Evolutionary conservation across 345 rosid species (phyloP).

Genomic region (Camelina laxa): DNA sequence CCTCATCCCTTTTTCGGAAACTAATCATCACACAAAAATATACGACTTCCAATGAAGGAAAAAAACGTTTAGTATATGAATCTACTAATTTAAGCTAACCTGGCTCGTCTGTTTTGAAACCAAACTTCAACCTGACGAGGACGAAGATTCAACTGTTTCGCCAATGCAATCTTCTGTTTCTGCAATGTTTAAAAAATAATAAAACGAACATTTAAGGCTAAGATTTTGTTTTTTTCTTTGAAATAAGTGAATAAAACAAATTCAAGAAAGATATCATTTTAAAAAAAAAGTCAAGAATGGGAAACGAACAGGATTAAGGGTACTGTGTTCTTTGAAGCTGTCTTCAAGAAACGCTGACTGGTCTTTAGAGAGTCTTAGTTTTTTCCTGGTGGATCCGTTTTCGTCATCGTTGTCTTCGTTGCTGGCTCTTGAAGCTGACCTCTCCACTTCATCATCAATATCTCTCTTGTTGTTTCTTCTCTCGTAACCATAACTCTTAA

Average conservation of each 20-base stretch:
- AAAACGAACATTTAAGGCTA: neutral
- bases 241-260: neutral
- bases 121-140: conserved; percentile 97
- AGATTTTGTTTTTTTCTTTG: neutral
- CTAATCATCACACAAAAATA: conserved; percentile 33
- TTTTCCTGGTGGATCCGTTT: conserved; percentile 85
- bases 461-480: conserved; percentile 57
- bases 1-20: conserved; percentile 35
- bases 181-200: conserved; percentile 35
- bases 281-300: neutral
- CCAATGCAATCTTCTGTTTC: conserved; percentile 86
- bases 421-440: conserved; percentile 74
- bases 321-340: conserved; percentile 86
- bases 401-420: conserved; percentile 74
- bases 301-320: conserved; percentile 83
- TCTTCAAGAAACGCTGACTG: conserved; percentile 97
- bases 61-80: neutral
- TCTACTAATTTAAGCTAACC: conserved; percentile 48
- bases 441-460: conserved; percentile 52
- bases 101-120: conserved; percentile 98
- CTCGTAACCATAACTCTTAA: conserved; percentile 49
- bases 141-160: conserved; percentile 85
- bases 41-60: neutral
- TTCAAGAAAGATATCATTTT: neutral
- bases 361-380: conserved; percentile 87